phyloP scores from a whole-genome alignment of 2,329 filamentous ascomycete genomes.

The Penicillium sp. region DNA sequence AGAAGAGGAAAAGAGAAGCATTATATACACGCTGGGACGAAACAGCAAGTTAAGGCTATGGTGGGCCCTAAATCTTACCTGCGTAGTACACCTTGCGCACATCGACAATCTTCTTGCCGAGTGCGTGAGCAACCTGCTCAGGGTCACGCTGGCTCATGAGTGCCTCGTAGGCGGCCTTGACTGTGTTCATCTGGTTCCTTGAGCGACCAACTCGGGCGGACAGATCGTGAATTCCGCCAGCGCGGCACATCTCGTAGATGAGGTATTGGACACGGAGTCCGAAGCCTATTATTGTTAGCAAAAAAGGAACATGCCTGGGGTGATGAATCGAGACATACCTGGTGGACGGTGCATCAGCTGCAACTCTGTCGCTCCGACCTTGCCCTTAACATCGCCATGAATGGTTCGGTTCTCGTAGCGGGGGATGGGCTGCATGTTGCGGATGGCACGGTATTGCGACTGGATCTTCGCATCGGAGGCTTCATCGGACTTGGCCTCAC shows the following conservation, averaged over 20 bases:
- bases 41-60: constrained; percentile 12
- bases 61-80: constrained; percentile 59
- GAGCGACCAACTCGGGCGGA: constrained; percentile 79
- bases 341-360: constrained; percentile 79
- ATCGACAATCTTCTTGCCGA: constrained; percentile 94
- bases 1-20: constrained; percentile 21
- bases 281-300: constrained; percentile 64
- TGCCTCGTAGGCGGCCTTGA: constrained; percentile 85
- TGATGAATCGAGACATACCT: constrained; percentile 58
- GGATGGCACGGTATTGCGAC: constrained; percentile 76
- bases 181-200: constrained; percentile 95
- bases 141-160: constrained; percentile 81
- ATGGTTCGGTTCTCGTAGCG: constrained; percentile 92
- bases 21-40: constrained; percentile 29
- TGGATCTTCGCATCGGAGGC: constrained; percentile 65
- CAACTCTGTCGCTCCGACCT: constrained; percentile 85
- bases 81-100: constrained; percentile 97
- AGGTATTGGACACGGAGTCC: constrained; percentile 87
- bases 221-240: constrained; percentile 82
- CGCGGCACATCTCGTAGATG: constrained; percentile 92
- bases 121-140: constrained; percentile 81
- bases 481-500: constrained; percentile 85
- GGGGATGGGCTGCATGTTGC: constrained; percentile 89
- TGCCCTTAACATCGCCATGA: constrained; percentile 77
- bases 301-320: neutral